phyloP scores from a whole-genome alignment of 2,329 filamentous ascomycete genomes.

The Blumeriella jaapii region DNA sequence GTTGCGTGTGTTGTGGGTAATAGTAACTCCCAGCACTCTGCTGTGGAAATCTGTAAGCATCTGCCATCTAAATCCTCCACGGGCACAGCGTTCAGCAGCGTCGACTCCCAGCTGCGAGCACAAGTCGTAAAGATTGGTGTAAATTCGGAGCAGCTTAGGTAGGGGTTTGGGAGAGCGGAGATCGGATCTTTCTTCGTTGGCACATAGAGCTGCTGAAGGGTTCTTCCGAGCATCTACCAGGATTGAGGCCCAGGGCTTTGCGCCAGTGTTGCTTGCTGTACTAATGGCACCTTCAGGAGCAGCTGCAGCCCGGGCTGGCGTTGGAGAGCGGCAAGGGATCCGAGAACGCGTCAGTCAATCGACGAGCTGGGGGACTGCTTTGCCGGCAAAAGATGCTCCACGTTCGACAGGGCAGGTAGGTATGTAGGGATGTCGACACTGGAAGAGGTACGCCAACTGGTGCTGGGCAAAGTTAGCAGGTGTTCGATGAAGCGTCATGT shows the following conservation, averaged over 20 bases:
- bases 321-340: background rate
- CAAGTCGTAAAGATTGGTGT: conserved; percentile 12
- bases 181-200: conserved; percentile 26
- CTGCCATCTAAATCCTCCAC: conserved; percentile 48
- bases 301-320: background rate
- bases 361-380: too few relatives aligned
- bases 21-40: conserved; percentile 47
- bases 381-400: background rate
- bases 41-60: conserved; percentile 54
- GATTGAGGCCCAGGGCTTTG: conserved; percentile 8
- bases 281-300: conserved; percentile 6
- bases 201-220: conserved; percentile 25
- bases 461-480: conserved; percentile 3
- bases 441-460: conserved; percentile 3
- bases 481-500: conserved; percentile 1
- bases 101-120: conserved; percentile 19
- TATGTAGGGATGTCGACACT: conserved; percentile 5
- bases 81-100: conserved; percentile 15
- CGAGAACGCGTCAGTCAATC: background rate
- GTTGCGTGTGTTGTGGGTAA: conserved; percentile 35
- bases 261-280: conserved; percentile 6
- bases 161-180: conserved; percentile 21
- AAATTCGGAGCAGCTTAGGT: conserved; percentile 15
- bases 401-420: background rate
- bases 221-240: conserved; percentile 21